Evolutionary conservation across 108 stramenopile genomes (phyloP).

Genomic region (Nitzschia sp.): DNA sequence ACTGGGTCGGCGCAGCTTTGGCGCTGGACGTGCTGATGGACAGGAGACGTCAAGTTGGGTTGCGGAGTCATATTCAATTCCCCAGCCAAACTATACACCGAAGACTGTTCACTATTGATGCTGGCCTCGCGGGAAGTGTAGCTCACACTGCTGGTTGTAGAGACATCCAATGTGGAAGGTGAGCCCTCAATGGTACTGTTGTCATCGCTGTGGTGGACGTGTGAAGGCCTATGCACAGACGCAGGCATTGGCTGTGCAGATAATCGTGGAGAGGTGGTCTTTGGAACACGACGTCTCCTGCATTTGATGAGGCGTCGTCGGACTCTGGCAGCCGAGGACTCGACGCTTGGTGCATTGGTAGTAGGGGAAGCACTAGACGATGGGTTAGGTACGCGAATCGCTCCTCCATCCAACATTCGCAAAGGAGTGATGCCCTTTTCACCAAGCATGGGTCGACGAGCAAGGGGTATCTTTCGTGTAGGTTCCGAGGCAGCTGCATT

Average conservation of each 20-base stretch:
- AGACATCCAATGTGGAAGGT: neutral
- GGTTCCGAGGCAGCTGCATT: conserved; percentile 1
- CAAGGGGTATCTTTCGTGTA: neutral
- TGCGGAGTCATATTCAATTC: conserved; percentile 1
- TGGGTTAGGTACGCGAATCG: neutral
- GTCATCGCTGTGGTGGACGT: too few relatives aligned
- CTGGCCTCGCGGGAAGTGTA: neutral
- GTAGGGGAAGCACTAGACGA: neutral
- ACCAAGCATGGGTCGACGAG: neutral
- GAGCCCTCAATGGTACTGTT: neutral
- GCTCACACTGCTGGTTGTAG: neutral
- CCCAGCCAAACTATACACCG: neutral
- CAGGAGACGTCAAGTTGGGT: neutral
- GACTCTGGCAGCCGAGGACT: neutral
- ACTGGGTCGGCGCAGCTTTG: conserved; percentile 9
- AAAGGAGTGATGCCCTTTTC: neutral
- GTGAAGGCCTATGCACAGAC: neutral
- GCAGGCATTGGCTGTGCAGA: neutral
- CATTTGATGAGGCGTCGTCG: conserved; percentile 6
- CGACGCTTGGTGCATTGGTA: neutral
- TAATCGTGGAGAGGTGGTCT: neutral
- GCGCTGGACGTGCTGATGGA: neutral
- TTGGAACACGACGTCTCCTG: neutral
- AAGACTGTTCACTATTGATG: conserved; percentile 6
- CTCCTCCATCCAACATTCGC: neutral